Percentiles rank a stretch among this genome's conserved stretches.
Conservation (phyloP, 108 stramenopile genomes). For the Stephanodiscus minutulus region DNA sequence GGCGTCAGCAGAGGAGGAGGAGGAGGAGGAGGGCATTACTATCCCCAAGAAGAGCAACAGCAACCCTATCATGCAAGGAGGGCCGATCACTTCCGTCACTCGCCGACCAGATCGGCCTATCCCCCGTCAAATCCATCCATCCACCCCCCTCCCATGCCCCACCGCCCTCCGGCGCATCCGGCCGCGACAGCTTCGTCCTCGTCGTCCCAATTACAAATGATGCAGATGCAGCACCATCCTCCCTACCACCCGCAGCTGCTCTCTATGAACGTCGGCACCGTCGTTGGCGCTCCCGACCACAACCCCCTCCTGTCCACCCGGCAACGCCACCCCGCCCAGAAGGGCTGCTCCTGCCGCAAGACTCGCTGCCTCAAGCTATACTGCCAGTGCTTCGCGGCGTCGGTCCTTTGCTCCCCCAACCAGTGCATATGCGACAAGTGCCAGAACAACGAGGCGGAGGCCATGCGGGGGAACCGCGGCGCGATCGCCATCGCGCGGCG, state of each 20-base stretch:
- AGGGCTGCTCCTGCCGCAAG: conserved; percentile 50
- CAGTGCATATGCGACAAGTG: conserved; percentile 75
- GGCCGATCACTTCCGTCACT: conserved; percentile 1
- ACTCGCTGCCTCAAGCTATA: conserved; percentile 85
- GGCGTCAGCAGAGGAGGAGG: neutral
- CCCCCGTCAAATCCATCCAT: neutral
- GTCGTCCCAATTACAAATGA: neutral
- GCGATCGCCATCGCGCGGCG: conserved; percentile 56
- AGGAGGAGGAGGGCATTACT: conserved; percentile 7
- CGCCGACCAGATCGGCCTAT: neutral
- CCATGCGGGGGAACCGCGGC: conserved; percentile 20
- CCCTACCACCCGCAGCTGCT: neutral
- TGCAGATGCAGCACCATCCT: neutral
- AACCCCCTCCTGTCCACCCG: neutral
- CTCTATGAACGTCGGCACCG: neutral
- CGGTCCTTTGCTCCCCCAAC: conserved; percentile 57
- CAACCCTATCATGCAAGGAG: neutral
- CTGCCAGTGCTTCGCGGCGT: conserved; percentile 87
- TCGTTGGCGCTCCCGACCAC: neutral
- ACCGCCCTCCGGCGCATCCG: neutral
- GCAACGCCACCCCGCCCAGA: conserved; percentile 10
- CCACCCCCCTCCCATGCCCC: neutral
- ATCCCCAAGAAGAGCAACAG: conserved; percentile 6
- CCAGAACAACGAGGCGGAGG: conserved; percentile 62
- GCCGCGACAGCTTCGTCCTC: neutral